Evolutionary conservation across 352 stramenopile species (phyloP).

Genomic region (Phytophthora ohioensis): DNA sequence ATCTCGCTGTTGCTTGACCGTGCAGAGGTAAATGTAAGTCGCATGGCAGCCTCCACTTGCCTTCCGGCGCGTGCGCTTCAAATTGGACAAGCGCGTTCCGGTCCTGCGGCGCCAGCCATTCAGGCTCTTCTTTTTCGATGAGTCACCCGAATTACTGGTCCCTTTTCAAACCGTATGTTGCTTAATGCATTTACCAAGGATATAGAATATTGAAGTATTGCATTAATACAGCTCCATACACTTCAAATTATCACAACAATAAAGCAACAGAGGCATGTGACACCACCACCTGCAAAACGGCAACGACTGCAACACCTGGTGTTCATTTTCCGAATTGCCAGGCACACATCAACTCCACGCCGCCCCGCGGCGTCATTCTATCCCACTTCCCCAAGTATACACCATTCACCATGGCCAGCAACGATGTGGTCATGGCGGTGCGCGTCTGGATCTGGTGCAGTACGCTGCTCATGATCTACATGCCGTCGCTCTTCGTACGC

Average conservation of each 20-base stretch:
- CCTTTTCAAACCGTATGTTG: neutral
- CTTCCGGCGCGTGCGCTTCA: neutral
- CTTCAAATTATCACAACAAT: neutral
- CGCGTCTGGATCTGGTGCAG: conserved; percentile 42
- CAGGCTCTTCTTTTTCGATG: conserved; percentile 19
- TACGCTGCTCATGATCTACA: conserved; percentile 40
- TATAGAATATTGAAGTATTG: neutral
- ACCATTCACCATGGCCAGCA: conserved; percentile 17
- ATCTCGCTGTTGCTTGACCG: no score
- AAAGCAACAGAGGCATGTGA: neutral
- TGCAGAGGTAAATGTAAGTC: no score
- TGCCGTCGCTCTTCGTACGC: conserved; percentile 40
- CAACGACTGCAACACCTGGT: conserved; percentile 4
- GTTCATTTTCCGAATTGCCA: conserved; percentile 32
- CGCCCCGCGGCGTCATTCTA: neutral
- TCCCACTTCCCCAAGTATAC: conserved; percentile 5
- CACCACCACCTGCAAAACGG: neutral
- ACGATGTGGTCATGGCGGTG: conserved; percentile 29
- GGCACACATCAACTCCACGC: neutral
- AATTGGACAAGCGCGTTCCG: neutral
- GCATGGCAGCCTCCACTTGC: no score
- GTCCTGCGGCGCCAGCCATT: conserved; percentile 9
- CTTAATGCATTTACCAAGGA: neutral
- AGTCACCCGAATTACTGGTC: conserved; percentile 15
- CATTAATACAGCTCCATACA: neutral